A percentile compares a stretch with the other conserved stretches of the same genome.
phyloP scores from a whole-genome alignment of 495 filamentous ascomycete genomes.

The Melanomma pulvis-pyrius region DNA sequence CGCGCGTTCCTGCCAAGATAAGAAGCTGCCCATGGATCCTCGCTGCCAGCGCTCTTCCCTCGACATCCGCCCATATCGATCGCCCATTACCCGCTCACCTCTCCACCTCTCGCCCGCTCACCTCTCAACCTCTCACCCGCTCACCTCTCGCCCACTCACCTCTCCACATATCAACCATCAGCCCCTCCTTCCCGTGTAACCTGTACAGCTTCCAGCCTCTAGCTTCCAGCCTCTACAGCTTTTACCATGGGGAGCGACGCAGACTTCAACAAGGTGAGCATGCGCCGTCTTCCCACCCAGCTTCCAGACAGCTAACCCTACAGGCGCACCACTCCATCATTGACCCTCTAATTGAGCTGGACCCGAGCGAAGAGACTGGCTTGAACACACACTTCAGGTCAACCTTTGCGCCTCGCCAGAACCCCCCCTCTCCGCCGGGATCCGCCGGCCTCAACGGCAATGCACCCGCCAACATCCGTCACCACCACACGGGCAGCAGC shows the following conservation, averaged over 20 bases:
- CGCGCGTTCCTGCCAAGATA: slow-evolving; percentile 40
- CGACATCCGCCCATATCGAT: no score
- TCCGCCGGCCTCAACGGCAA: slow-evolving; percentile 33
- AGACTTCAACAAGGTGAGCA: slow-evolving; percentile 32
- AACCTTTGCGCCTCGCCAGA: slow-evolving; percentile 41
- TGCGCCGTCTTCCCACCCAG: not conserved
- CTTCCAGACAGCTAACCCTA: not conserved
- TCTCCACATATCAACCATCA: not conserved
- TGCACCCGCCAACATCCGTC: slow-evolving; percentile 15
- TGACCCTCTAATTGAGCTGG: slow-evolving; percentile 59
- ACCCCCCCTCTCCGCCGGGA: slow-evolving; percentile 29
- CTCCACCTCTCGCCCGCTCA: not conserved
- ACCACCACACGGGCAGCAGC: slow-evolving; percentile 37
- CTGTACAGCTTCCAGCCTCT: not conserved
- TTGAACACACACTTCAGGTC: slow-evolving; percentile 52
- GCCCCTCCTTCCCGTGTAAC: not conserved
- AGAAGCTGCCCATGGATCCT: not conserved
- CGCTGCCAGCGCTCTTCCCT: no score
- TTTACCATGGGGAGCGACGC: slow-evolving; percentile 33
- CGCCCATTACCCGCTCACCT: not conserved
- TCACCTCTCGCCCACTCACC: not conserved
- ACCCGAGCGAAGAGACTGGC: slow-evolving; percentile 58
- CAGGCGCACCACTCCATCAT: slow-evolving; percentile 61
- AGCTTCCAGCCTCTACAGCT: not conserved
- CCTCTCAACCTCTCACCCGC: not conserved